Percentiles rank a stretch among this genome's conserved stretches.
Evolutionary conservation across 768 basidiomycete species (phyloP).

Genomic region (Russula virescens): DNA sequence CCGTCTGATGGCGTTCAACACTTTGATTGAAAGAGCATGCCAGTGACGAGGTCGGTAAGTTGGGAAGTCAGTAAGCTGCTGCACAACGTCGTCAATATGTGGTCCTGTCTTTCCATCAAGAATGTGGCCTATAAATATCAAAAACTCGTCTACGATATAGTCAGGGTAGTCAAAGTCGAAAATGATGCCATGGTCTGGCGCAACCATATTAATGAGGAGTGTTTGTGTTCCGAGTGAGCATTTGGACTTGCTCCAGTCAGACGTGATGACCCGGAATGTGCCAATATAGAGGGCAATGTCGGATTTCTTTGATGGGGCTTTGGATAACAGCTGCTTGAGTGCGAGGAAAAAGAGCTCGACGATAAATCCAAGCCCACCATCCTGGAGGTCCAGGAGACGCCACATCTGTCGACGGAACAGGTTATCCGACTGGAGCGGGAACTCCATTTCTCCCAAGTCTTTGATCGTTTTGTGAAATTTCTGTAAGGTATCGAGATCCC

Average conservation of each 20-base stretch:
- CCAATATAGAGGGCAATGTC: not conserved
- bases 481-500: not conserved
- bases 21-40: too few relatives aligned
- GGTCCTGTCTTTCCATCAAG: not conserved
- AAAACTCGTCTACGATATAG: not conserved
- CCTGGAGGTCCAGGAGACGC: not conserved
- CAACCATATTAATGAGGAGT: not conserved
- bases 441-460: not conserved
- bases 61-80: not conserved
- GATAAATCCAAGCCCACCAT: not conserved
- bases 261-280: not conserved
- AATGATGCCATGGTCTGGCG: not conserved
- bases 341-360: constrained; percentile 3
- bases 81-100: not conserved
- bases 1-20: too few relatives aligned
- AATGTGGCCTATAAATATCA: not conserved
- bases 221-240: constrained; percentile 1
- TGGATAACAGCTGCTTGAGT: not conserved
- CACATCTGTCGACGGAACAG: not conserved
- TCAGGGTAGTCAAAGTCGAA: not conserved
- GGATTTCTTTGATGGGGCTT: not conserved
- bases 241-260: not conserved
- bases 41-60: too few relatives aligned
- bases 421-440: too few relatives aligned
- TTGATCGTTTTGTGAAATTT: not conserved